Evolutionary conservation across 768 basidiomycete genomes (phyloP).

Genomic region (Boletus huronensis): DNA sequence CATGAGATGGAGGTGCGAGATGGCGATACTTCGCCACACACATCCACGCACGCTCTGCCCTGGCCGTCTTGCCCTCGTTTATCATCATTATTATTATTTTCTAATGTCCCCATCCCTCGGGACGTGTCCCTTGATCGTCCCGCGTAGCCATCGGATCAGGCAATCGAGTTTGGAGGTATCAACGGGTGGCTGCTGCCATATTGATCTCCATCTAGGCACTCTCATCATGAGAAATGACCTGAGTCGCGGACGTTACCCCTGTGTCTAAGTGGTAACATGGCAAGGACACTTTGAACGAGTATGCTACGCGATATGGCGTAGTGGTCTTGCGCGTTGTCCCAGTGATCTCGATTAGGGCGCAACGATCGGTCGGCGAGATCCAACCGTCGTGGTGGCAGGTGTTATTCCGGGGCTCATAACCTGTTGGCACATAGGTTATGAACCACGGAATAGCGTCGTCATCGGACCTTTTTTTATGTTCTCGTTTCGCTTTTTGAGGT

Average conservation of each 20-base stretch:
- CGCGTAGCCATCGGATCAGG: constrained; percentile 10
- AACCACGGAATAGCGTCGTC: constrained; percentile 14
- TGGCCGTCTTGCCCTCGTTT: background rate
- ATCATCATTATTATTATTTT: background rate
- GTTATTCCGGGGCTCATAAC: constrained; percentile 29
- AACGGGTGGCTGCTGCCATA: background rate
- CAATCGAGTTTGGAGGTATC: background rate
- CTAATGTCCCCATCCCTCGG: background rate
- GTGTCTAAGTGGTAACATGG: background rate
- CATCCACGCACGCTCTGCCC: background rate
- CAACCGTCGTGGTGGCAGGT: constrained; percentile 10
- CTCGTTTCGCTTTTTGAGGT: background rate
- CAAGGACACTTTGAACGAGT: background rate
- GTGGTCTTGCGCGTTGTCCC: constrained; percentile 1
- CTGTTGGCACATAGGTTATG: constrained; percentile 12
- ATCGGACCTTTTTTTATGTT: constrained; percentile 6
- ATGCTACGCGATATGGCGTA: constrained; percentile 9
- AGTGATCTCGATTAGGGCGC: background rate
- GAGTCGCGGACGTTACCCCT: constrained; percentile 5
- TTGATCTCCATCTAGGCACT: constrained; percentile 1
- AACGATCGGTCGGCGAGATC: constrained; percentile 7
- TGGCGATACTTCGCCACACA: constrained; percentile 8
- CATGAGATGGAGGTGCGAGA: constrained; percentile 2
- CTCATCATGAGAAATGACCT: background rate
- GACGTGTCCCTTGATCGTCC: constrained; percentile 8